These are phyloP conservation scores for Tylopilus vinaceipallidus DNA, from an alignment of 768 basidiomycete species.

Conservation along the genomic window DNA sequence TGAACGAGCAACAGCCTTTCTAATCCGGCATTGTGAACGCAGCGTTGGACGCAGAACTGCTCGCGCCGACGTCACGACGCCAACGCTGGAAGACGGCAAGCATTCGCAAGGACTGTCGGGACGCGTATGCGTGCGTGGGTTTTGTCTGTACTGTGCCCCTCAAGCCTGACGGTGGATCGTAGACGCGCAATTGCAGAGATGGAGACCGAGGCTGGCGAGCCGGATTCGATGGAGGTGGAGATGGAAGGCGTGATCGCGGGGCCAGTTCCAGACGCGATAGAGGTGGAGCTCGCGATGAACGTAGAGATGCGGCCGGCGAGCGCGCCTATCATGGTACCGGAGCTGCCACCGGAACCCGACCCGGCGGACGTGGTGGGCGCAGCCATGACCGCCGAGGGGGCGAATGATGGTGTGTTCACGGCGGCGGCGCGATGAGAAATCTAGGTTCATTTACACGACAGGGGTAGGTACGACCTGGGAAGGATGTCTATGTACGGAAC, in stretches of 20 bases:
- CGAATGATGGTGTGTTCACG: not conserved
- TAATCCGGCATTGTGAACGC: too few relatives aligned
- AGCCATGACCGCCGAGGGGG: not conserved
- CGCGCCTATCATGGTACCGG: too few relatives aligned
- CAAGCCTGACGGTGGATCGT: not conserved
- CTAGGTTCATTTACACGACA: conserved; percentile 11
- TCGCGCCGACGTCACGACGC: conserved; percentile 46
- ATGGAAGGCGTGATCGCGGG: conserved; percentile 8
- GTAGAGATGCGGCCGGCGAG: not conserved
- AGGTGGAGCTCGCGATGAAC: too few relatives aligned
- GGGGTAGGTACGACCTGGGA: too few relatives aligned
- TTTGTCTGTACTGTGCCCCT: not conserved
- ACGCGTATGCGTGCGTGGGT: conserved; percentile 54
- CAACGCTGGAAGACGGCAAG: conserved; percentile 60
- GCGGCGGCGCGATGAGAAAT: conserved; percentile 11
- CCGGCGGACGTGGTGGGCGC: not conserved
- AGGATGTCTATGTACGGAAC: too few relatives aligned
- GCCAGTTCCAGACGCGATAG: not conserved
- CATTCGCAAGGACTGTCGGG: conserved; percentile 53
- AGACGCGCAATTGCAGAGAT: conserved; percentile 49
- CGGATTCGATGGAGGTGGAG: conserved; percentile 2
- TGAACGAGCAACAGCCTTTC: too few relatives aligned
- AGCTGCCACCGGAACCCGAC: too few relatives aligned
- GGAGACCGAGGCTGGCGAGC: conserved; percentile 37
- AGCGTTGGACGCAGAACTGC: conserved; percentile 67